phyloP scores from a whole-genome alignment of 1,284 basidiomycete genomes.

The Ceratobasidium sp. region DNA sequence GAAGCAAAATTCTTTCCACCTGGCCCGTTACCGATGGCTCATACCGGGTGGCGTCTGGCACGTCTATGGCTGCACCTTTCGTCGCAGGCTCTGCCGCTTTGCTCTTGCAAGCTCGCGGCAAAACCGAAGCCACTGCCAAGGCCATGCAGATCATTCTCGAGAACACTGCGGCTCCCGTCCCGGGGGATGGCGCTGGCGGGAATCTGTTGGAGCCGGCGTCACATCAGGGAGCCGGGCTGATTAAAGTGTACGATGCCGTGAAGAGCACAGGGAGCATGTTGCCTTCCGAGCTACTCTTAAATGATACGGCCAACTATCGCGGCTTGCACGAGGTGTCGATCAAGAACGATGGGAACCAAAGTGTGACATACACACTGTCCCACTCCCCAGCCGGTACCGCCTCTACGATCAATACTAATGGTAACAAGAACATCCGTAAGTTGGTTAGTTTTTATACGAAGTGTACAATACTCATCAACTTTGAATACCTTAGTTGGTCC shows the following conservation, averaged over 20 bases:
- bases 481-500: constrained; percentile 47
- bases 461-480: neutral
- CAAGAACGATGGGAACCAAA: constrained; percentile 50
- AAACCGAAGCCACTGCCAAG: constrained; percentile 56
- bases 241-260: constrained; percentile 69
- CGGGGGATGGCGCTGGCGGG: constrained; percentile 56
- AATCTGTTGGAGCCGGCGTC: constrained; percentile 67
- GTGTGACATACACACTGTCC: constrained; percentile 50
- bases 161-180: constrained; percentile 60
- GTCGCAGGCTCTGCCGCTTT: constrained; percentile 73
- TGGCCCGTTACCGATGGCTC: constrained; percentile 58
- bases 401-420: constrained; percentile 57
- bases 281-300: constrained; percentile 71
- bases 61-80: constrained; percentile 61
- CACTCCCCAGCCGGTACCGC: constrained; percentile 53
- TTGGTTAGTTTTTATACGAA: neutral
- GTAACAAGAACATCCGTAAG: neutral
- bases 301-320: constrained; percentile 69
- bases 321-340: constrained; percentile 49
- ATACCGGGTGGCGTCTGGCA: constrained; percentile 60
- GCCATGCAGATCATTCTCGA: constrained; percentile 65
- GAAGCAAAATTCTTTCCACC: constrained; percentile 70
- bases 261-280: constrained; percentile 56
- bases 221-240: constrained; percentile 73
- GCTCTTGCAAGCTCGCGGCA: constrained; percentile 67